Conservation (phyloP, 257 asterid species). For the Cinchona pubescens region DNA sequence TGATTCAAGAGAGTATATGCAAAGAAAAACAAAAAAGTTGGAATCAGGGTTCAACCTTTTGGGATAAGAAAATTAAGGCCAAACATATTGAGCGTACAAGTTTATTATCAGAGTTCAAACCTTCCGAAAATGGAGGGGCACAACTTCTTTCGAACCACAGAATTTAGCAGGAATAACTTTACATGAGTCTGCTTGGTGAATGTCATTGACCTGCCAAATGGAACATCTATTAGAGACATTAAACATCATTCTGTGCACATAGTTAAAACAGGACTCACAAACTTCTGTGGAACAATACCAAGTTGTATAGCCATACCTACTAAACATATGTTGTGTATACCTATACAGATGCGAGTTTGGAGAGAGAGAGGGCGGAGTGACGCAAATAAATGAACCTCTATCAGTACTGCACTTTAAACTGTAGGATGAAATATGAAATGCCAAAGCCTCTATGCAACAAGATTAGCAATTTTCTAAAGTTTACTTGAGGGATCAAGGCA, state of each 20-base stretch:
- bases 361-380: no score
- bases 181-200: constrained; percentile 81
- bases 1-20: neutral
- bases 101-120: constrained; percentile 28
- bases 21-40: neutral
- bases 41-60: neutral
- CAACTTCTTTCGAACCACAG: constrained; percentile 90
- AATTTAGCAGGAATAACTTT: constrained; percentile 96
- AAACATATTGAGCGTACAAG: neutral
- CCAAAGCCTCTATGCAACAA: neutral
- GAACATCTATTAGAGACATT: constrained; percentile 14
- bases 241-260: neutral
- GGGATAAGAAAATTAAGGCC: neutral
- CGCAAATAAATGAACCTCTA: neutral
- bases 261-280: neutral
- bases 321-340: no score
- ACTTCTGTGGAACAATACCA: no score
- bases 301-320: no score
- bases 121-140: constrained; percentile 79
- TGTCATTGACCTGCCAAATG: constrained; percentile 63
- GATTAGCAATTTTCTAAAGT: neutral
- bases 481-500: neutral
- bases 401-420: neutral
- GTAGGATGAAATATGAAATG: neutral
- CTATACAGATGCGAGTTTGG: no score